Evolutionary conservation across 257 asterid species (phyloP).

Genomic region (Oldenlandia corymbosa): DNA sequence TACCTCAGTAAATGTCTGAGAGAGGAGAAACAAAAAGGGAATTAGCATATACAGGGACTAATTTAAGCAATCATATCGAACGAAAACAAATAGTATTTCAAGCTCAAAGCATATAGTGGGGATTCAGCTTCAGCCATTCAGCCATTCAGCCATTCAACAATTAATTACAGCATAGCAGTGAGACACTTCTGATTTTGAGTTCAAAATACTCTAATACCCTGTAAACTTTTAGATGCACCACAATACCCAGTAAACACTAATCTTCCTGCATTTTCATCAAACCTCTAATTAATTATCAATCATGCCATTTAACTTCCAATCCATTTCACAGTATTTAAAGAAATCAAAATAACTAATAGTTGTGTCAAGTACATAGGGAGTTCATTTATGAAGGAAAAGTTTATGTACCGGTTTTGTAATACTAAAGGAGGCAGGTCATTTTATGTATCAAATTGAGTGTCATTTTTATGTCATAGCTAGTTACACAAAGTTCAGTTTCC

Average conservation of each 20-base stretch:
- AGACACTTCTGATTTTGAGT: not conserved
- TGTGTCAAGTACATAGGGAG: no score
- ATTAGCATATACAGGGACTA: no score
- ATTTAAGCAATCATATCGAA: not conserved
- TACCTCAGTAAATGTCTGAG: slow-evolving; percentile 72
- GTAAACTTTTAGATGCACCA: no score
- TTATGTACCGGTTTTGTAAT: not conserved
- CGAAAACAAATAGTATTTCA: not conserved
- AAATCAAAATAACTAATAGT: not conserved
- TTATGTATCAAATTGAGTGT: not conserved
- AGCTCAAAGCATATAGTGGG: not conserved
- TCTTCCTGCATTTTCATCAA: not conserved
- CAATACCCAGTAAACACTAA: not conserved
- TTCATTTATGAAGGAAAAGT: no score
- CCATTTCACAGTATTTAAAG: not conserved
- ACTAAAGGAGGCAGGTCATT: not conserved
- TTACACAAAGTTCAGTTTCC: not conserved
- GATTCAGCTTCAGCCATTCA: not conserved
- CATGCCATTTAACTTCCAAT: not conserved
- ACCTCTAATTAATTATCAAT: not conserved
- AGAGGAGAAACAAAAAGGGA: not conserved
- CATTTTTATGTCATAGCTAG: not conserved
- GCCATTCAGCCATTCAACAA: no score
- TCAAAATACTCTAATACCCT: not conserved
- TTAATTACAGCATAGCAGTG: no score